Base-by-base conservation (phyloP, 192 early-diverging fungal genomes). In the Rhizophagus sp. region DNA sequence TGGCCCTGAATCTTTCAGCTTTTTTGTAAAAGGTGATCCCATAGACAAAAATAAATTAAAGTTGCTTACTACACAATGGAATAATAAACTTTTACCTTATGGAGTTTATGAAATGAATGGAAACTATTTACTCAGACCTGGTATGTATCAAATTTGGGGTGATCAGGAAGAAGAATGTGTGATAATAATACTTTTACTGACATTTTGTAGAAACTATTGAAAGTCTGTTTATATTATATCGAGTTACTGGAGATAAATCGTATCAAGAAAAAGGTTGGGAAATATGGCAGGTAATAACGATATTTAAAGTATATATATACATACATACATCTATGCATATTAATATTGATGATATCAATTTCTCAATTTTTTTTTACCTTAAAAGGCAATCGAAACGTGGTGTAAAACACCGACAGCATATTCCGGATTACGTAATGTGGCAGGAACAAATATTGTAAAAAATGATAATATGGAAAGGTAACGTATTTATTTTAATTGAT, bases 241-340 rank as follows among this genome's bases (percentile, higher is more conserved):
- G 92, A 30, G 80, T 89, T n/a, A 95, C 94, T 7, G 91, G 92
- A 1, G 87, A 95, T 65, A 83, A 82, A 1, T 73, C 73, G 19
- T 94, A 95, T 49, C 89, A 89, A 61, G 92, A 93, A 61, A 87
- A 89, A 68, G 92, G 88, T 44, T 94, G 93, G 93, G 79, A 91
- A 41, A 90, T 93, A 79, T 92, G 88, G 84, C 67, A 75, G 82
- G 84, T 85, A 82, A 75, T 49, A 2, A 17, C 22, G 2, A 74
- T 25, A 5, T 27, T 15, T 30, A 4, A 36, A 36, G 4, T 4
- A 36, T 36, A 4, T 34, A 34, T 3, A 34, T 34, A 34, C 3
- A 41, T 25, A 62, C 12, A 19, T 4, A 62, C 2, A 9, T 47
- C 17, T 5, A 36, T 36, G 2, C 6, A 36, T 25, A 34, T 64